phyloP scores from a whole-genome alignment of 1,139 yeast species.

The Blastobotrys capitulatus region DNA sequence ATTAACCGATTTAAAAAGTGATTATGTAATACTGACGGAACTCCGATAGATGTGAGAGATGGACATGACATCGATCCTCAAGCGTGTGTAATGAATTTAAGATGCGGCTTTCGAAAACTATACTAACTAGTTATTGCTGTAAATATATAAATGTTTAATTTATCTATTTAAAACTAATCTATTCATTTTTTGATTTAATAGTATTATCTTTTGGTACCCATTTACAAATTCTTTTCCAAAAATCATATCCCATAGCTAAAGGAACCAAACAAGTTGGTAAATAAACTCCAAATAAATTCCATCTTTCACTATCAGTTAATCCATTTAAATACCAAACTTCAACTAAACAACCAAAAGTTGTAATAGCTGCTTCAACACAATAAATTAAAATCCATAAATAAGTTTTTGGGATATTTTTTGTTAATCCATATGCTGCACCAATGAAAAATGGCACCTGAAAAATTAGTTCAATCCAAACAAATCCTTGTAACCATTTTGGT shows the following conservation, averaged over 20 bases:
- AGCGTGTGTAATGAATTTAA: too few relatives aligned
- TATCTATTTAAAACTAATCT: too few relatives aligned
- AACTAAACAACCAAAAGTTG: slow-evolving; percentile 58
- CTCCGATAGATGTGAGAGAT: too few relatives aligned
- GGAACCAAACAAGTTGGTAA: slow-evolving; percentile 68
- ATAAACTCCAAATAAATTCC: slow-evolving; percentile 48
- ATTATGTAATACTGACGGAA: too few relatives aligned
- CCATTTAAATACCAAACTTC: slow-evolving; percentile 30
- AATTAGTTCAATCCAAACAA: slow-evolving; percentile 64
- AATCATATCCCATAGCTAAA: slow-evolving; percentile 47
- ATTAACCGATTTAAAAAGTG: too few relatives aligned
- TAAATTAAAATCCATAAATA: slow-evolving; percentile 56
- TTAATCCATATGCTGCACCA: slow-evolving; percentile 34
- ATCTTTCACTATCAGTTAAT: slow-evolving; percentile 35
- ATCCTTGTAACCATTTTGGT: slow-evolving; percentile 63
- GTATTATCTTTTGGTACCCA: slow-evolving; percentile 6
- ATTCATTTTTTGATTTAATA: not conserved
- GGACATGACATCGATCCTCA: too few relatives aligned
- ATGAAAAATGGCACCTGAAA: slow-evolving; percentile 78
- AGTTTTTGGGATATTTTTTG: slow-evolving; percentile 29
- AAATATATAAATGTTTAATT: too few relatives aligned
- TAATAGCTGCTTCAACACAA: slow-evolving; percentile 70
- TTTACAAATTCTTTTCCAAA: slow-evolving; percentile 2
- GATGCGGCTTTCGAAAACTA: too few relatives aligned
- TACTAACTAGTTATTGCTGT: too few relatives aligned